Base-by-base conservation (phyloP, 805 yeast genomes). In the Candida piceae region DNA sequence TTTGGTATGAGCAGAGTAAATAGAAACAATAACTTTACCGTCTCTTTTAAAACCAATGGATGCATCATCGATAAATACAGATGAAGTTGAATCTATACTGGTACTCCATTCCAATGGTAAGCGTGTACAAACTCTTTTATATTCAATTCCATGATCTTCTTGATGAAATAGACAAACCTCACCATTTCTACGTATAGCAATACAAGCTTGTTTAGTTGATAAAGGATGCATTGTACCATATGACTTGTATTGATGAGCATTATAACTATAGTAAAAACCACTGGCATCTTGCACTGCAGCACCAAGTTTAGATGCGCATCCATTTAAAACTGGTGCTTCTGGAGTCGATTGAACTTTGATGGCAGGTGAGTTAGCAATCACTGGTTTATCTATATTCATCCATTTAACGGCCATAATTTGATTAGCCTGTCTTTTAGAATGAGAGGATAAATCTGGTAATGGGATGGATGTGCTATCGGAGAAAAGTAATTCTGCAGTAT, bases 331-430 rank as follows among this genome's bases (percentile, higher is more conserved):
- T 24, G 48, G 54, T 12, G 45, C 44, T 16, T 53, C 54, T 7
- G 41, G 29, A 6, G 52, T 48, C 7, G 54, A 44, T 13, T 54
- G 58, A 3, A 50, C 56, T 40, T 66, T 57, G 3, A 64, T 55
- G 0, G 87, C 85, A 0, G 84, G 84, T n/a, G 72, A 65, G 40
- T 72, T 75, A 12, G 74, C 62, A 13, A 79, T 67, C 30, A 76
- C 73, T 1, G 80, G 76, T 46, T 86, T 85, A 34, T 83, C 86
- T n/a, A 74, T 63, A 30, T 75, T 76, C 19, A 87, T 67, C 95
- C 95, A 87, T 47, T 74, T 73, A 55, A 81, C 71, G 0, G 80
- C 76, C 11, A 74, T 66, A 7, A 68, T 50, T 39, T 48, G 57
- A 34, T 57, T 58, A 5, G 43, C 46, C 11, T 32, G 34, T 11